A percentile compares a stretch with the other conserved stretches of the same genome.
Evolutionary conservation across 2,329 filamentous ascomycete genomes (phyloP).

Genomic region (Monosporascus sp.): DNA sequence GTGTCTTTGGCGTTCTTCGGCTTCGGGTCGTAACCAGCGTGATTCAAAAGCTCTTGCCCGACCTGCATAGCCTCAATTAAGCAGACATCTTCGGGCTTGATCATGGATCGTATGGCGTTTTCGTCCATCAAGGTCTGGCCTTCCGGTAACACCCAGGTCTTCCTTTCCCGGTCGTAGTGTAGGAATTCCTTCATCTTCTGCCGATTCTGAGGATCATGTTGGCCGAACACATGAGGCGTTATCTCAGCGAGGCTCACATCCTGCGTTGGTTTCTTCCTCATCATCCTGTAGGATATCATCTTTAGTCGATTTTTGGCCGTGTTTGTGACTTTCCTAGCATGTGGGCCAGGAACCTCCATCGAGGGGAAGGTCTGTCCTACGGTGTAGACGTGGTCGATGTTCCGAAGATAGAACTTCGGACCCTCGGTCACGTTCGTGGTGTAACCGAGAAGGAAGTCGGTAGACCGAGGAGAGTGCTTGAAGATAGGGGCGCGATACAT

Average conservation of each 20-base stretch:
- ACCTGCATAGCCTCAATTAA: conserved; percentile 95
- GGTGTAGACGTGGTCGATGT: conserved; percentile 83
- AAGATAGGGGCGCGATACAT: conserved; percentile 96
- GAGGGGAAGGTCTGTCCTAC: conserved; percentile 93
- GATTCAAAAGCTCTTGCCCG: conserved; percentile 81
- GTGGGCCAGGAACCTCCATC: conserved; percentile 85
- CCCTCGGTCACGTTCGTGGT: conserved; percentile 76
- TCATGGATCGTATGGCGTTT: conserved; percentile 74
- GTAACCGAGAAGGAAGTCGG: conserved; percentile 82
- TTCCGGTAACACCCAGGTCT: conserved; percentile 75
- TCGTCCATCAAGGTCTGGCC: conserved; percentile 76
- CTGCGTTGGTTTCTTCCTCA: conserved; percentile 66
- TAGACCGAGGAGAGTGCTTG: conserved; percentile 69
- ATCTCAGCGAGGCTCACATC: conserved; percentile 75
- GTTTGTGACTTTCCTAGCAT: conserved; percentile 91
- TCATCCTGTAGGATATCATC: conserved; percentile 89
- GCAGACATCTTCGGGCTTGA: conserved; percentile 93
- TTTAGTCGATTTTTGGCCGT: conserved; percentile 95
- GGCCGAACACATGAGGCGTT: conserved; percentile 86
- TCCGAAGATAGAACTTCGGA: conserved; percentile 75
- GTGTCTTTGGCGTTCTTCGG: conserved; percentile 45
- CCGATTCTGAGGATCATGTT: conserved; percentile 89
- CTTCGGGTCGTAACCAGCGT: conserved; percentile 75
- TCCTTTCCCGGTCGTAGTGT: conserved; percentile 78
- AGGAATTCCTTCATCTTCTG: conserved; percentile 98